These are phyloP conservation scores for Sicyos baderoa DNA, from an alignment of 306 rosid species.

Conservation along the genomic window DNA sequence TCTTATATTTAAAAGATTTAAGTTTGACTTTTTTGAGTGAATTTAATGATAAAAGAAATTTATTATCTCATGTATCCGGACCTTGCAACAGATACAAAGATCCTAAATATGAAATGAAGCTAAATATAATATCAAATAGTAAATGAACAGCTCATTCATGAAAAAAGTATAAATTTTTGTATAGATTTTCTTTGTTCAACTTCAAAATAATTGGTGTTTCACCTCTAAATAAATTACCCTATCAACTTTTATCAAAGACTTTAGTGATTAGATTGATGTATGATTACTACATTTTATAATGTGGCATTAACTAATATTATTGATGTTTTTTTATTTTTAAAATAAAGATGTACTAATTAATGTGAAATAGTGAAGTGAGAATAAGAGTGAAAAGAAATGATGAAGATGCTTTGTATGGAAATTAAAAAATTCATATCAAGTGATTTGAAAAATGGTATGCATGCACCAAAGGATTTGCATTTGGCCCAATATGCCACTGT, in stretches of 20 bases:
- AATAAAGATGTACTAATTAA: background rate
- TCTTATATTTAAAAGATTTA: no score
- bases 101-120: no score
- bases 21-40: no score
- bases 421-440: slow-evolving; percentile 16
- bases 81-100: no score
- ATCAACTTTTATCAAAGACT: background rate
- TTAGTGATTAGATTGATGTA: background rate
- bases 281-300: background rate
- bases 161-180: no score
- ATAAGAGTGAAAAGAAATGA: background rate
- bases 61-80: no score
- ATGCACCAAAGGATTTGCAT: slow-evolving; percentile 16
- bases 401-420: slow-evolving; percentile 16
- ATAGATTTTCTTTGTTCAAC: background rate
- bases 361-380: slow-evolving; percentile 11
- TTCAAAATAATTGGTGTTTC: background rate
- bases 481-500: slow-evolving; percentile 14
- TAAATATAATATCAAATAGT: no score
- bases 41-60: no score
- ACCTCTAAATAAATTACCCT: background rate
- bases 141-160: no score
- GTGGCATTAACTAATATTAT: background rate
- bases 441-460: slow-evolving; percentile 9
- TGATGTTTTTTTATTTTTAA: background rate